Conservation (phyloP, 1,284 basidiomycete species). For the Cryptococcus neoformans region DNA sequence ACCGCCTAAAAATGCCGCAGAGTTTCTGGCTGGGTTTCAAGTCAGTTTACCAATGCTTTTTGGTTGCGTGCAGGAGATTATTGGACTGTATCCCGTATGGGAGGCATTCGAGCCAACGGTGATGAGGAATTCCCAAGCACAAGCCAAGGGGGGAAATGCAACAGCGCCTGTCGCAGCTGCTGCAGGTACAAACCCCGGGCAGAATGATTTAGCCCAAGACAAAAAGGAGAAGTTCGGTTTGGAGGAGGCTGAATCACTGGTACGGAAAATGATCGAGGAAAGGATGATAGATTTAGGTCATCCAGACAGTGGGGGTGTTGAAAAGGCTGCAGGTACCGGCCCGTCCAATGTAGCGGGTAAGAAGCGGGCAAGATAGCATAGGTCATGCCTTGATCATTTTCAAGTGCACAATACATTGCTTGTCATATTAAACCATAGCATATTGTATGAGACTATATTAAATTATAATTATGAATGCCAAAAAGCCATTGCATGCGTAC, state of each 20-base stretch:
- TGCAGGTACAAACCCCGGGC: conserved; percentile 12
- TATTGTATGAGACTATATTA: too few relatives aligned
- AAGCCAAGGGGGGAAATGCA: conserved; percentile 53
- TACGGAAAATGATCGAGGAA: conserved; percentile 66
- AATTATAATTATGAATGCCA: too few relatives aligned
- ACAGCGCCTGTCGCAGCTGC: conserved; percentile 49
- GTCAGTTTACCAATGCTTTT: conserved; percentile 76
- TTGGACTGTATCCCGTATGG: conserved; percentile 85
- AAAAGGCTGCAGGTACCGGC: background rate
- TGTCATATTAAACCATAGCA: background rate
- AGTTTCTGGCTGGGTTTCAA: conserved; percentile 81
- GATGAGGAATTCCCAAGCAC: background rate
- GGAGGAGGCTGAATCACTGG: conserved; percentile 48
- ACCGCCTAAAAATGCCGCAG: conserved; percentile 40
- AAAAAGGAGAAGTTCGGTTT: conserved; percentile 42
- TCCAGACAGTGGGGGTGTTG: conserved; percentile 45
- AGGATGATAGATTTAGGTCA: conserved; percentile 62
- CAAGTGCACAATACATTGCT: background rate
- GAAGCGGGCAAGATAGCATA: conserved; percentile 15
- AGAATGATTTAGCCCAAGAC: conserved; percentile 13
- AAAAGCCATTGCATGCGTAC: too few relatives aligned
- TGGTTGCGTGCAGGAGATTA: conserved; percentile 87
- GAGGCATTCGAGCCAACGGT: conserved; percentile 58
- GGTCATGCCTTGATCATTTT: background rate
- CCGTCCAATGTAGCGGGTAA: conserved; percentile 9